A percentile compares a stretch with the other conserved stretches of the same genome.
Conservation (phyloP, 768 basidiomycete genomes). For the Pluteus cervinus region DNA sequence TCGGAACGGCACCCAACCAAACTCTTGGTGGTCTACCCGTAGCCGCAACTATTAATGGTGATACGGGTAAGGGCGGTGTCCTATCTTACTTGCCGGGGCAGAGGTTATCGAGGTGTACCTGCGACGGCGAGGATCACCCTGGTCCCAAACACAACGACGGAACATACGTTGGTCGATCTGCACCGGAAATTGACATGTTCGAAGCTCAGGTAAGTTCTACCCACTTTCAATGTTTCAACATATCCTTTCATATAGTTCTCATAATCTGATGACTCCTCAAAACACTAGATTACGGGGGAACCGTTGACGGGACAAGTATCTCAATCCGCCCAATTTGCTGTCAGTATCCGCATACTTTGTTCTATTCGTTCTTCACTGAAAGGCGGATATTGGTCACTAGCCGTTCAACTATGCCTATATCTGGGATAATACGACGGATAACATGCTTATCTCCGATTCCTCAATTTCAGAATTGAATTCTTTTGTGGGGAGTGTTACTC, state of each 20-base stretch:
- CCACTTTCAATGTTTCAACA: background rate
- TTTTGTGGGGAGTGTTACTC: constrained; percentile 62
- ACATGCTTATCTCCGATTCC: constrained; percentile 49
- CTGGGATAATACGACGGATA: constrained; percentile 56
- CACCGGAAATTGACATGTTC: constrained; percentile 85
- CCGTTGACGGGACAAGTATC: constrained; percentile 61
- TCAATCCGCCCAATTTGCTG: constrained; percentile 76
- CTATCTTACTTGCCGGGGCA: constrained; percentile 76
- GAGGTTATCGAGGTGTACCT: constrained; percentile 77
- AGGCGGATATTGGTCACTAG: constrained; percentile 27
- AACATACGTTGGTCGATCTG: constrained; percentile 67
- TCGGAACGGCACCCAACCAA: constrained; percentile 78
- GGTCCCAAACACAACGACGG: constrained; percentile 70
- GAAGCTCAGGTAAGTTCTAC: constrained; percentile 67
- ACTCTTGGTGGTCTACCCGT: constrained; percentile 57
- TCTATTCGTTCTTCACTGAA: constrained; percentile 3
- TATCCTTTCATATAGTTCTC: constrained; percentile 8
- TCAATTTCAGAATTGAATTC: constrained; percentile 50
- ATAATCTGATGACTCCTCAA: constrained; percentile 25
- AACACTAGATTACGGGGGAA: constrained; percentile 38
- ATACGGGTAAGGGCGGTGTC: constrained; percentile 25
- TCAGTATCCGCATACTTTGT: constrained; percentile 24
- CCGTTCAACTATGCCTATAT: constrained; percentile 69
- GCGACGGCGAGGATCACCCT: constrained; percentile 71
- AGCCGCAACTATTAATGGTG: constrained; percentile 55